A percentile compares a stretch with the other conserved stretches of the same genome.
Evolutionary conservation across 495 filamentous ascomycete genomes (phyloP).

Genomic region (Lepidopterella palustris): DNA sequence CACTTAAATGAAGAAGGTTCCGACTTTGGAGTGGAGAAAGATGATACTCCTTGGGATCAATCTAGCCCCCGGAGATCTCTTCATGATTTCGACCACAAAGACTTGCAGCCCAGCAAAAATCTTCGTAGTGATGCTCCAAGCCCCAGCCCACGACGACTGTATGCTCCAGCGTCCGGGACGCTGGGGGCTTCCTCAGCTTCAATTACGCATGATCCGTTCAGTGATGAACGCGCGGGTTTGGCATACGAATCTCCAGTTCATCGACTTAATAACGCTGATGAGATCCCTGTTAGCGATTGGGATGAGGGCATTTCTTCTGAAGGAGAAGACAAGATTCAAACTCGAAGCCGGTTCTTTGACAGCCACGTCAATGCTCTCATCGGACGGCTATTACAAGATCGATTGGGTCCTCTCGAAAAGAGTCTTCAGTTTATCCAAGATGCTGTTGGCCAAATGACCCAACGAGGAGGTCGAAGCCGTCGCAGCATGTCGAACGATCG

Average conservation of each 20-base stretch:
- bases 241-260: slow-evolving; percentile 46
- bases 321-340: slow-evolving; percentile 72
- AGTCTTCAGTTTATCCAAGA: slow-evolving; percentile 69
- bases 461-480: slow-evolving; percentile 16
- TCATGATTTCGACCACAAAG: slow-evolving; percentile 22
- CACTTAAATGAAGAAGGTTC: slow-evolving; percentile 67
- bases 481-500: slow-evolving; percentile 27
- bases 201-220: slow-evolving; percentile 38
- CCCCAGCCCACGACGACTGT: slow-evolving; percentile 56
- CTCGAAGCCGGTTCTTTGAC: slow-evolving; percentile 75
- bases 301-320: slow-evolving; percentile 75
- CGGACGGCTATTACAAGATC: slow-evolving; percentile 65
- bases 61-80: slow-evolving; percentile 24
- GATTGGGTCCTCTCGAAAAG: slow-evolving; percentile 71
- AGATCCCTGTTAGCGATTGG: slow-evolving; percentile 80
- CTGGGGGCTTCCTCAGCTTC: slow-evolving; percentile 20
- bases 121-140: slow-evolving; percentile 62
- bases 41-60: slow-evolving; percentile 32
- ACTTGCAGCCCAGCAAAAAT: slow-evolving; percentile 22
- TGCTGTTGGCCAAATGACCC: slow-evolving; percentile 14
- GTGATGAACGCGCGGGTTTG: slow-evolving; percentile 42
- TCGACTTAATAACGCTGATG: slow-evolving; percentile 56
- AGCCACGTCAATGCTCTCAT: slow-evolving; percentile 79
- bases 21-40: slow-evolving; percentile 61
- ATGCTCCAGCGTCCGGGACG: slow-evolving; percentile 9